Base-by-base conservation (phyloP, 2,329 filamentous ascomycete genomes). In the Tolypocladium inflatum region DNA sequence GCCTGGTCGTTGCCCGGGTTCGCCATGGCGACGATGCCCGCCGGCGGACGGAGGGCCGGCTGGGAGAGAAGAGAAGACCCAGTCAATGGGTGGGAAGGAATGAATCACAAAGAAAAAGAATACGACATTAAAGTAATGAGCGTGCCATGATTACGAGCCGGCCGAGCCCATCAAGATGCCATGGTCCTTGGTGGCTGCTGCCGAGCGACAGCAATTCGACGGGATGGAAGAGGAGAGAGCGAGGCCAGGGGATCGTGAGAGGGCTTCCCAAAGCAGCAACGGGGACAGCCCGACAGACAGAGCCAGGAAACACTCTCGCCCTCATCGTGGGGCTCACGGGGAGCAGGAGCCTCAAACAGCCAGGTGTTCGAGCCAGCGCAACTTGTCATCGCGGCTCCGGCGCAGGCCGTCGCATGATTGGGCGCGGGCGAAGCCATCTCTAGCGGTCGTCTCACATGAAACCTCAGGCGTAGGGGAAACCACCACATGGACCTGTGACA, bases 61-160 rank as follows among this genome's bases (percentile, higher is more conserved):
- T 64, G 68, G 63, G 70, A 63, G 61, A 65, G 64, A 72, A 70
- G 59, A 61, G 66, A 70, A 66, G 67, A 65, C 75, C 76, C 76
- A 79, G 63, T 79, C 77, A 78, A 79, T 78, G 77, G 76, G 74
- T 64, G 61, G 23, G 62, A 63, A 62, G 61, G 58, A 65, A 67
- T 67, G 59, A 66, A 67, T 65, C 66, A 67, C 67, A 69, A 62
- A 58, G 35, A 64, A 61, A 60, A 58, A 54, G 62, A 56, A 62
- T 56, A 52, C 48, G 30, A 17, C 19, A 35, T 52, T 52, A 58
- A 57, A 58, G 58, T 38, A 62, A 55, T 54, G 59, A 61, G 60
- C 50, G 51, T 55, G 55, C 59, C 57, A 55, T 54, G 50, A 21
- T 51, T 43, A n/a, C 38, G n/a, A 33, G 30, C 30, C 19, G 9